Conservation (phyloP, 192 early-diverging fungal species). For the Borealophlyctis nickersoniae region DNA sequence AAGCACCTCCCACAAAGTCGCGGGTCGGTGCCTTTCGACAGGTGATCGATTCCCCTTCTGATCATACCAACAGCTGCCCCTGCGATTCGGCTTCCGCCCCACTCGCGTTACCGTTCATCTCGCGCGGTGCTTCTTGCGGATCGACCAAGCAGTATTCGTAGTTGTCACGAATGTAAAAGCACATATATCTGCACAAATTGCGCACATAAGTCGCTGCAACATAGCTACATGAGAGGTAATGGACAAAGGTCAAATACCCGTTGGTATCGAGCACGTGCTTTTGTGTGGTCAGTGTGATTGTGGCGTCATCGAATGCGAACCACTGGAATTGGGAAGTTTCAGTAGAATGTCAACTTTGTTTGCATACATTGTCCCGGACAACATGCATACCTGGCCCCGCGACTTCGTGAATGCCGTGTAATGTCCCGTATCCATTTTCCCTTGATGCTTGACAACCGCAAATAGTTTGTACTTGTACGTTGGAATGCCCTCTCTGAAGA, state of each 20-base stretch:
- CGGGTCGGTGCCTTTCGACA: too few species aligned
- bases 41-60: too few species aligned
- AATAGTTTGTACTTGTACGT: conserved; percentile 81
- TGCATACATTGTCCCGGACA: background rate
- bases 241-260: conserved; percentile 18
- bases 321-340: conserved; percentile 52
- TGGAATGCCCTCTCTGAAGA: conserved; percentile 48
- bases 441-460: conserved; percentile 89
- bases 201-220: conserved; percentile 11
- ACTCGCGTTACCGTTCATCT: too few species aligned
- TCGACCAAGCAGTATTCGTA: background rate
- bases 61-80: too few species aligned
- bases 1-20: too few species aligned
- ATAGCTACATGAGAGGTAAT: background rate
- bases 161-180: conserved; percentile 67
- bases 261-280: conserved; percentile 76
- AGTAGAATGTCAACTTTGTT: background rate
- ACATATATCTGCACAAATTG: conserved; percentile 72
- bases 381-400: conserved; percentile 60
- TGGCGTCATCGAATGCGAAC: conserved; percentile 88
- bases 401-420: conserved; percentile 82
- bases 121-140: background rate
- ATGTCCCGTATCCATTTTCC: conserved; percentile 91
- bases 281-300: conserved; percentile 62
- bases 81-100: too few species aligned